Conservation (phyloP, 768 basidiomycete genomes). For the Pulveroboletus sp. region DNA sequence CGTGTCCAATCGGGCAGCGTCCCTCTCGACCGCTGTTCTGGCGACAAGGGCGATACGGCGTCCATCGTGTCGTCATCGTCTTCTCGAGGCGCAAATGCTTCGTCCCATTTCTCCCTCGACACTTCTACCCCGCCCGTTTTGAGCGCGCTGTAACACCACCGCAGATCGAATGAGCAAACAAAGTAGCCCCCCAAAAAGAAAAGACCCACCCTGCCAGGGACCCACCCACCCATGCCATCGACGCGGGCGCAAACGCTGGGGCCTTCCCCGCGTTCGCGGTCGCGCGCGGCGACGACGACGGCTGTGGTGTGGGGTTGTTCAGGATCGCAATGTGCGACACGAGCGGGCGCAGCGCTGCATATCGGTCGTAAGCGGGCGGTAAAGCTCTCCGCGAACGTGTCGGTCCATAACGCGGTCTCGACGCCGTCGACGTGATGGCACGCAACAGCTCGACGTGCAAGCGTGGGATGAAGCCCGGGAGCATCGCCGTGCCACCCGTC, state of each 20-base stretch:
- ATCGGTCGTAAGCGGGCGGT: constrained; percentile 66
- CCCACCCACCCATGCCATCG: constrained; percentile 90
- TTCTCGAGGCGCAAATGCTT: constrained; percentile 43
- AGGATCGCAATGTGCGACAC: constrained; percentile 72
- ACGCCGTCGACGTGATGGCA: constrained; percentile 43
- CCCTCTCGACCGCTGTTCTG: constrained; percentile 34
- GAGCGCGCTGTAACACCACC: constrained; percentile 52
- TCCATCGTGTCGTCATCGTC: constrained; percentile 40
- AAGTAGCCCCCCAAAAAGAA: not conserved
- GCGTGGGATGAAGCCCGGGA: constrained; percentile 90
- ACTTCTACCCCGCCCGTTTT: constrained; percentile 87
- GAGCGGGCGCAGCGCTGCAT: constrained; percentile 67
- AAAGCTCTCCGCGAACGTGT: constrained; percentile 36
- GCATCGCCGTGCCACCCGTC: constrained; percentile 83
- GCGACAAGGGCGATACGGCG: constrained; percentile 5
- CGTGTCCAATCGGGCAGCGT: constrained; percentile 84
- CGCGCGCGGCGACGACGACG: constrained; percentile 44
- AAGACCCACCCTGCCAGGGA: constrained; percentile 79
- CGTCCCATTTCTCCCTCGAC: constrained; percentile 82
- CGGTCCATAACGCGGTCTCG: constrained; percentile 32
- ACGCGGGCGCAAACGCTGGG: constrained; percentile 79
- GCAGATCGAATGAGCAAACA: not conserved
- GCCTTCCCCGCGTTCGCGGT: constrained; percentile 72
- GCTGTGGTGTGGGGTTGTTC: constrained; percentile 72
- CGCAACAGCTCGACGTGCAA: constrained; percentile 75